Evolutionary conservation across 139 green algal species (phyloP), one percentile per base, ranked within the genome.

Genomic region (Chlorella sp.): DNA sequence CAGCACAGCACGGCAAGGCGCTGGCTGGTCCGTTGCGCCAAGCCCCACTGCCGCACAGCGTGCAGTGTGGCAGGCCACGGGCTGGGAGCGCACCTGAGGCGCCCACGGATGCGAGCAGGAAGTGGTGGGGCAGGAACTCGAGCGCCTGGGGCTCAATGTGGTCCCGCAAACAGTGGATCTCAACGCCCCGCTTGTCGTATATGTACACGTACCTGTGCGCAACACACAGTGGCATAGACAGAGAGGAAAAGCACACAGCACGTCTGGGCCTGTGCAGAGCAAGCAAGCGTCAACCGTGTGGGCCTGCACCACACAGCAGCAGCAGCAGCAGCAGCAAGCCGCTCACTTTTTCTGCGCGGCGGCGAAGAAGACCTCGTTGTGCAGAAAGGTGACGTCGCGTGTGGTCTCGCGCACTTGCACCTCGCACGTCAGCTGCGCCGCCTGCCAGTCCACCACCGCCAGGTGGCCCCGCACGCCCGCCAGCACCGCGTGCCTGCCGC

Each of bases 281-380:
- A 60, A n/a, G n/a, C n/a, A n/a, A n/a, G n/a, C n/a, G n/a, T n/a
- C n/a, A n/a, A n/a, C n/a, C n/a, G n/a, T n/a, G n/a, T n/a, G n/a
- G n/a, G 62, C 62, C 62, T 26, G 31, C 14, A 36, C 5, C 27
- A 6, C 62, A 5, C 62, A 49, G 62, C 31, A 42, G 10, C 30
- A 49, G 17, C n/a, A n/a, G n/a, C n/a, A n/a, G n/a, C n/a, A n/a
- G n/a, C n/a, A n/a, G n/a, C n/a, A 31, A 59, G 32, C 65, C 42
- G 67, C 64, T 26, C 55, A 77, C 78, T 94, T 92, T 31, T 87
- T 90, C 85, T 99, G 95, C 20, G 95, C 95, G 4, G 86, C 92
- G 22, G 95, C 95, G 74, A 96, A 99, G 77, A 98, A 98, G 17
- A 80, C 78, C 72, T 98, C 90, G 77, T 96, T 98, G 92, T 99